Percentiles rank a stretch among this genome's conserved stretches.
These are phyloP conservation scores for Verticillium nubilum DNA, from an alignment of 2,329 filamentous ascomycete genomes.

Conservation along the genomic window DNA sequence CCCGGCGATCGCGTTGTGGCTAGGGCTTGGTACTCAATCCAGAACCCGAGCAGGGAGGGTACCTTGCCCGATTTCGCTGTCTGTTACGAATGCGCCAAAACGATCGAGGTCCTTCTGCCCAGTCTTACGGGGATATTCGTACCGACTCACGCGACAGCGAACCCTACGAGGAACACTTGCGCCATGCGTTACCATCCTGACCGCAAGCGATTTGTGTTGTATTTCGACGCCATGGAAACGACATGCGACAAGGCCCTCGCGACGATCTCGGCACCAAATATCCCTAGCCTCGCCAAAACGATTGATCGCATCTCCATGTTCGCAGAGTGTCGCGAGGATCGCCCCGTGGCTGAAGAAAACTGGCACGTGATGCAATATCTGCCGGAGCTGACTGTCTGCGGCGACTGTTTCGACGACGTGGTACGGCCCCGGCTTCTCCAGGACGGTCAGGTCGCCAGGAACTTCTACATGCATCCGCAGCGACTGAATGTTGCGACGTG, in stretches of 20 bases:
- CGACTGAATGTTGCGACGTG: slow-evolving; percentile 55
- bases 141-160: slow-evolving; percentile 38
- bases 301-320: slow-evolving; percentile 52
- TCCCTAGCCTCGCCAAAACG: slow-evolving; percentile 58
- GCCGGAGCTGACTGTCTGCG: slow-evolving; percentile 77
- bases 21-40: slow-evolving; percentile 71
- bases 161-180: slow-evolving; percentile 53
- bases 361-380: slow-evolving; percentile 78
- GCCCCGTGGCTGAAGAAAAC: slow-evolving; percentile 51
- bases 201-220: slow-evolving; percentile 49
- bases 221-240: slow-evolving; percentile 56
- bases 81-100: slow-evolving; percentile 68
- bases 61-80: slow-evolving; percentile 67
- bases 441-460: slow-evolving; percentile 50
- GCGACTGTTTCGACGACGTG: slow-evolving; percentile 77
- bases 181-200: slow-evolving; percentile 57
- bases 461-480: slow-evolving; percentile 59
- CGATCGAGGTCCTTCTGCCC: slow-evolving; percentile 69
- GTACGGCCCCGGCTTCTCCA: slow-evolving; percentile 63
- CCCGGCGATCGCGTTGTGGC: slow-evolving; percentile 47
- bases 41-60: slow-evolving; percentile 58
- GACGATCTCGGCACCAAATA: slow-evolving; percentile 44
- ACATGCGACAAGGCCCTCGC: slow-evolving; percentile 45
- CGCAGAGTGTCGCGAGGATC: slow-evolving; percentile 61
- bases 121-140: slow-evolving; percentile 63